Base-by-base conservation (phyloP, 495 filamentous ascomycete species). In the Penicillium diatomitis region DNA sequence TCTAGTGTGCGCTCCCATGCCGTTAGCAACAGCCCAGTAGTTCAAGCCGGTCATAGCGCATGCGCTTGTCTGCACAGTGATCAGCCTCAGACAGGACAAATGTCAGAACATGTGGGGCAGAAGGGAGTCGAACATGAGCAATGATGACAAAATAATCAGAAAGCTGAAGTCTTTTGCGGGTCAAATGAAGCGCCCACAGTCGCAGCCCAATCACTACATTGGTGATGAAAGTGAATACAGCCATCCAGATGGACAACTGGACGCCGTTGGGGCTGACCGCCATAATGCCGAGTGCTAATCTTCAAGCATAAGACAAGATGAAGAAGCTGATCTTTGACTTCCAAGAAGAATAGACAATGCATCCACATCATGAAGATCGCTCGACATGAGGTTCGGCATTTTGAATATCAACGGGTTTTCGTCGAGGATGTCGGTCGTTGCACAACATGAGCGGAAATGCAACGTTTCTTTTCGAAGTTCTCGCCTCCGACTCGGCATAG, bases 221-320 rank as follows among this genome's bases (percentile, higher is more conserved):
- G 27, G 47, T 49, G 4, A 49, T 3, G 39, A 39, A 27, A 28
- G 47, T 49, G 32, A 49, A 49, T 28, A 49, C 39, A n/a, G 47
- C 47, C 39, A 49, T 49, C 47, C 47, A 49, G 32, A 49, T 49
- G 8, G 47, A 49, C 11, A 49, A 27, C 47, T 39, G 38, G 10
- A 49, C 33, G 12, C 47, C 47, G 9, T 39, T 39, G 10, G 38
- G 47, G 37, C 47, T 49, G 38, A 42, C 47, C 35, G 38, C 39
- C 47, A 49, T 49, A 7, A 32, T 41, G 47, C 6, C 7, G 5
- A 8, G 31, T 42, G 29, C 28, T 5, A n/a, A 32, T 31, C 30
- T 30, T 20, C 20, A 20, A 20, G 20, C 20, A 20, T 20, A 20
- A 20, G 20, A 20, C 20, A 20, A 20, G 20, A 20, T 20, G 20